Evolutionary conservation across 257 asterid genomes (phyloP).

Genomic region (Nicotiana undulata): DNA sequence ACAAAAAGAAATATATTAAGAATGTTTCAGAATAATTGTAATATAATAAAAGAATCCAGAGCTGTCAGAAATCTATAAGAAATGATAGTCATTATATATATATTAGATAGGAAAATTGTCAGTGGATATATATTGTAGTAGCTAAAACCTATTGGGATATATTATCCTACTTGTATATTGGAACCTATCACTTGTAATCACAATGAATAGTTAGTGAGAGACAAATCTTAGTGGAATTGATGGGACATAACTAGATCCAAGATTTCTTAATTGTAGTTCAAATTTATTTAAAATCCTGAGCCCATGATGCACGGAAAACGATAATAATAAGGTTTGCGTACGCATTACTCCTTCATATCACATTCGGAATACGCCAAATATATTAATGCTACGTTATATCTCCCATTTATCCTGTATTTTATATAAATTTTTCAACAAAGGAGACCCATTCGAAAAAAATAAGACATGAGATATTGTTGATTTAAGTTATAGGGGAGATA

Average conservation of each 20-base stretch:
- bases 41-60: constrained; percentile 11
- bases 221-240: constrained; percentile 34
- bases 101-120: background rate
- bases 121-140: constrained; percentile 21
- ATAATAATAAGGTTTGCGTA: no score
- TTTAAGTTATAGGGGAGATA: no score
- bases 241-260: constrained; percentile 47
- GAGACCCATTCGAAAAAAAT: no score
- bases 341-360: no score
- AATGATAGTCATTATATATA: constrained; percentile 13
- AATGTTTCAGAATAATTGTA: no score
- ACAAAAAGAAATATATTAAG: no score
- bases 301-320: no score
- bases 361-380: no score
- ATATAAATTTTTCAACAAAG: no score
- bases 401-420: background rate
- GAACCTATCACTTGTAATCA: constrained; percentile 6
- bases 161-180: background rate
- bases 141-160: constrained; percentile 12
- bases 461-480: no score
- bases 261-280: background rate
- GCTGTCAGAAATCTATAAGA: constrained; percentile 25
- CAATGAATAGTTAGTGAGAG: constrained; percentile 2
- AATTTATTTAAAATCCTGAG: no score
- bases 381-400: background rate